Base-by-base conservation (phyloP, 768 basidiomycete genomes). In the Suillus sp. region DNA sequence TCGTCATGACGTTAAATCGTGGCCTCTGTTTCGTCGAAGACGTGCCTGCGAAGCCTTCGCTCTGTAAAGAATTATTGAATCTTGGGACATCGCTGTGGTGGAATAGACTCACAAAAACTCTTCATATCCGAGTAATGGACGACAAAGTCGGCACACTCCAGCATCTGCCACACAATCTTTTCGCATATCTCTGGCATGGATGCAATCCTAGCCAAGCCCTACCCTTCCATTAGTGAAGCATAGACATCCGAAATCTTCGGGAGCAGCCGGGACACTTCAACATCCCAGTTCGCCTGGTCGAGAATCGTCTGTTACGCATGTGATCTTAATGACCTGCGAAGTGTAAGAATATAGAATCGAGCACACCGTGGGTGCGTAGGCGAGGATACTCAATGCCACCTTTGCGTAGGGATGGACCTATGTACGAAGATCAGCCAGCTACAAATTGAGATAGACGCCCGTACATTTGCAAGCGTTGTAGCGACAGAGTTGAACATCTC, bases 31-130 rank as follows among this genome's bases (percentile, higher is more conserved):
- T 47, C 60, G 6, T 13, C 13, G 7, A 30, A 22, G 18, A 35
- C 27, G 27, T 61, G 45, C n/a, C 37, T 63, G 47, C 20, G 58
- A 58, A 22, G 16, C 50, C 54, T 59, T 65, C 20, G 14, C 53
- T 18, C 38, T 40, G 2, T 40, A 7, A 40, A 18, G 38, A 40
- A 16, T 4, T 6, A 32, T 25, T 20, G 56, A 47, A 25, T 64
- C 51, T 11, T 48, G 37, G 30, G 16, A 65, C 35, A 35, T 45
- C 16, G 30, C 30, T 4, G 13, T 16, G 38, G 1, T 40, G 3
- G 38, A 40, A 40, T 18, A 16, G 16, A 40, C 38, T 40, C 38
- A 18, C 38, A 40, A 40, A 40, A 40, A 40, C 6, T 40, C 38
- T 40, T 5, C 38, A 40, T 40, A 7, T 40, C 38, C 16, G 38